Evolutionary conservation across 257 asterid genomes (phyloP).

Genomic region (Coffea canephora): DNA sequence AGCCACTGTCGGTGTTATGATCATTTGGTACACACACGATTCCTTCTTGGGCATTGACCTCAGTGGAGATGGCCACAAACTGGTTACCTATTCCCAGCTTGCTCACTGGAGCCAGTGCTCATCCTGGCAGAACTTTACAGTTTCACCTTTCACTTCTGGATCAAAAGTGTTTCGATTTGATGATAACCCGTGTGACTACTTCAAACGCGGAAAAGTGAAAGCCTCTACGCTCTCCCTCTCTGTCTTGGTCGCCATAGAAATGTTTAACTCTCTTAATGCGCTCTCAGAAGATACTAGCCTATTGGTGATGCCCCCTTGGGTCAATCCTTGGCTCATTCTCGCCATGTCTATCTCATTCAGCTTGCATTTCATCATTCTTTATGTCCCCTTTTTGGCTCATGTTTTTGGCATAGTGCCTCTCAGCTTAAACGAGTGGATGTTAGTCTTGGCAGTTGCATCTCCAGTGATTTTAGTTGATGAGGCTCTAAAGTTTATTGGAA

Average conservation of each 20-base stretch:
- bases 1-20: slow-evolving; percentile 89
- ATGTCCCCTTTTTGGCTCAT: slow-evolving; percentile 90
- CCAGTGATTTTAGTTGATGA: slow-evolving; percentile 89
- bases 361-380: slow-evolving; percentile 85
- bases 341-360: slow-evolving; percentile 96
- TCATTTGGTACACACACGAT: slow-evolving; percentile 82
- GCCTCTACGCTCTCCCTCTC: slow-evolving; percentile 97
- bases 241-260: slow-evolving; percentile 89
- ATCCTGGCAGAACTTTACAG: slow-evolving; percentile 80
- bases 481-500: slow-evolving; percentile 83
- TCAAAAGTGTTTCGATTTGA: slow-evolving; percentile 46
- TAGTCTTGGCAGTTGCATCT: slow-evolving; percentile 70
- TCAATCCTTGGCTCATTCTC: slow-evolving; percentile 88
- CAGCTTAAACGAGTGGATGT: slow-evolving; percentile 80
- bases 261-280: slow-evolving; percentile 95
- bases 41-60: slow-evolving; percentile 93
- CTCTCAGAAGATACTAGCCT: slow-evolving; percentile 98
- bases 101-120: slow-evolving; percentile 87
- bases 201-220: slow-evolving; percentile 81
- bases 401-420: slow-evolving; percentile 88
- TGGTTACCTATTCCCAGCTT: slow-evolving; percentile 79
- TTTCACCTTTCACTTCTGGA: slow-evolving; percentile 87
- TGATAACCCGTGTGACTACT: slow-evolving; percentile 76
- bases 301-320: slow-evolving; percentile 96
- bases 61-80: slow-evolving; percentile 84